A percentile compares a stretch with the other conserved stretches of the same genome.
phyloP scores from a whole-genome alignment of 257 asterid species.

The Agastache rugosa region DNA sequence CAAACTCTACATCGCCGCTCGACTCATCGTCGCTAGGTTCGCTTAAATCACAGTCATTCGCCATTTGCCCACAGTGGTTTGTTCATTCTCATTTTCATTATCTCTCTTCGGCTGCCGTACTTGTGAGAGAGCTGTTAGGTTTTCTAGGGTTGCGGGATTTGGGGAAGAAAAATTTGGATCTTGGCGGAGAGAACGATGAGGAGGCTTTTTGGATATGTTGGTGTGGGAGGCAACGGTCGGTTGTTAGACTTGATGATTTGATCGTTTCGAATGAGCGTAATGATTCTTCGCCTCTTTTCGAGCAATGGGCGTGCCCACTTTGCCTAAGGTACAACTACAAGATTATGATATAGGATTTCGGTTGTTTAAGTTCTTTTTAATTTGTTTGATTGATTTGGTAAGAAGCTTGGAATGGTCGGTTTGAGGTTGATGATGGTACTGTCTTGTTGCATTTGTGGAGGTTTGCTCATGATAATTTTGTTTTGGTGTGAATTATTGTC shows the following conservation, averaged over 20 bases:
- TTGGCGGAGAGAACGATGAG: slow-evolving; percentile 46
- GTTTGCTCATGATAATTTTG: background rate
- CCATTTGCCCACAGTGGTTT: no score
- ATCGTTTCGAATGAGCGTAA: slow-evolving; percentile 49
- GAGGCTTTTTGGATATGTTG: slow-evolving; percentile 61
- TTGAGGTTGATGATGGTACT: background rate
- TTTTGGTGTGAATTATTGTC: background rate
- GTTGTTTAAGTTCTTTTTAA: background rate
- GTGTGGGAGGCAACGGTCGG: slow-evolving; percentile 86
- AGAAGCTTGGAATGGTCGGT: background rate
- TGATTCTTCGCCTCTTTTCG: slow-evolving; percentile 59
- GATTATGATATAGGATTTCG: background rate
- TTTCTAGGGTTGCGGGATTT: slow-evolving; percentile 79
- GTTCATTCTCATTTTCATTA: no score
- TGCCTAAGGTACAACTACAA: slow-evolving; percentile 72
- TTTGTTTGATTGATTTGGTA: slow-evolving; percentile 9
- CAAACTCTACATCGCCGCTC: no score
- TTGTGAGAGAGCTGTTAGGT: slow-evolving; percentile 57
- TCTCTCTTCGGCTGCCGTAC: no score
- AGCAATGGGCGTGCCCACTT: slow-evolving; percentile 90
- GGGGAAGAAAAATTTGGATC: slow-evolving; percentile 53
- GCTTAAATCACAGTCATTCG: no score
- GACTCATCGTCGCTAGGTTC: no score
- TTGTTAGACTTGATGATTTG: slow-evolving; percentile 80
- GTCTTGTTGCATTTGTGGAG: slow-evolving; percentile 12